A percentile compares a stretch with the other conserved stretches of the same genome.
Conservation (phyloP, 2,329 filamentous ascomycete species). For the Sodiomyces alkalinus region DNA sequence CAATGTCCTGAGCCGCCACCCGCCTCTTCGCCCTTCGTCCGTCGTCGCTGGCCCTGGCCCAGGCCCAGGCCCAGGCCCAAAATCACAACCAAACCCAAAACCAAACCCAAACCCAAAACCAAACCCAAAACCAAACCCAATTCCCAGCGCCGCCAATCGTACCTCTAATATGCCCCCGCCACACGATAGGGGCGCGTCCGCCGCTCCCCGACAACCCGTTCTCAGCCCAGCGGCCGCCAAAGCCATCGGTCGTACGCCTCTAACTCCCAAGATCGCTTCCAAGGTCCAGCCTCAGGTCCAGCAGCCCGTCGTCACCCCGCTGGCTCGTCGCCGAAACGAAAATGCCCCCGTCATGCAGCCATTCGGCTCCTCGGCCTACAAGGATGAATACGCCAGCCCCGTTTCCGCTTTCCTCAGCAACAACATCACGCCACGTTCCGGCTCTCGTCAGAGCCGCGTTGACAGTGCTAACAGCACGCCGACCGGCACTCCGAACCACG, state of each 20-base stretch:
- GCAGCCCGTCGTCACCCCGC: constrained; percentile 23
- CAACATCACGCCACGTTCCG: constrained; percentile 69
- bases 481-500: constrained; percentile 38
- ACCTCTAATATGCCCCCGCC: constrained; percentile 31
- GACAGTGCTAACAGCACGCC: constrained; percentile 56
- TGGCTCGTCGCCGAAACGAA: constrained; percentile 13
- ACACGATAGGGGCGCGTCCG: constrained; percentile 30
- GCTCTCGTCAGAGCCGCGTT: constrained; percentile 53
- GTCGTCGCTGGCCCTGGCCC: no score
- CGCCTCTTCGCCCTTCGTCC: no score
- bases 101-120: no score
- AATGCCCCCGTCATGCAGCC: constrained; percentile 15
- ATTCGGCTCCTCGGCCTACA: constrained; percentile 7
- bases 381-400: constrained; percentile 38
- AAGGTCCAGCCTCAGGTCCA: constrained; percentile 15
- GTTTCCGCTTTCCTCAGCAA: constrained; percentile 40
- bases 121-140: no score
- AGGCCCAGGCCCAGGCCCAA: no score
- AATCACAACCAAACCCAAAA: constrained; percentile 4
- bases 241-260: constrained; percentile 29
- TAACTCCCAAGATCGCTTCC: constrained; percentile 40
- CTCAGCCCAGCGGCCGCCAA: constrained; percentile 47
- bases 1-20: no score
- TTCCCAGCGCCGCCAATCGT: no score
- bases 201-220: constrained; percentile 39